A percentile compares a stretch with the other conserved stretches of the same genome.
Evolutionary conservation across 164 flowering plant genomes (phyloP).

Genomic region (Vitis vinifera): DNA sequence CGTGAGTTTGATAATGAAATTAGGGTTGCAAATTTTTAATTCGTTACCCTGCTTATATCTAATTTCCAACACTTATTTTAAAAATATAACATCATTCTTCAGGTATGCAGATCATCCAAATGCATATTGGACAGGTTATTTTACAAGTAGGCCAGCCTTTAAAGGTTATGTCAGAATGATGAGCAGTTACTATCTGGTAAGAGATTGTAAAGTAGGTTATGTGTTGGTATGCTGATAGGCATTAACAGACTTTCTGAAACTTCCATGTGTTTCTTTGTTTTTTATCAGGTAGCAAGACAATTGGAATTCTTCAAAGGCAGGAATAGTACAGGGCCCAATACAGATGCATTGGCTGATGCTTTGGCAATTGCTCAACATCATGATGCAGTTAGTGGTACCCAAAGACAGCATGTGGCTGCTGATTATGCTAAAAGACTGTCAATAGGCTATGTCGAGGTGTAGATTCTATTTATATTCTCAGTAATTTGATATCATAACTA

Average conservation of each 20-base stretch:
- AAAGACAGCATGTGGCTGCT: constrained; percentile 88
- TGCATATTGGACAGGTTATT: constrained; percentile 97
- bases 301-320: constrained; percentile 77
- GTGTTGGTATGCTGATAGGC: neutral
- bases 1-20: constrained; percentile 50
- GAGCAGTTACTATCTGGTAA: constrained; percentile 89
- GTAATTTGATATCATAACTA: neutral
- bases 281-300: constrained; percentile 81
- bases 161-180: constrained; percentile 78
- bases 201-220: neutral
- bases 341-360: constrained; percentile 81
- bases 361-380: constrained; percentile 95
- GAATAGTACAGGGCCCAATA: constrained; percentile 49
- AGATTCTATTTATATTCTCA: neutral
- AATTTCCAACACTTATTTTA: neutral
- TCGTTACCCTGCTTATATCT: neutral
- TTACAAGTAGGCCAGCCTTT: constrained; percentile 82
- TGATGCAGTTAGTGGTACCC: constrained; percentile 94
- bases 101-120: constrained; percentile 89
- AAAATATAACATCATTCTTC: constrained; percentile 11
- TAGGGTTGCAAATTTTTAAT: neutral
- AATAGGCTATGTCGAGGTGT: constrained; percentile 80
- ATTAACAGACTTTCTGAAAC: neutral
- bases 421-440: constrained; percentile 83
- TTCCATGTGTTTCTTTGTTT: constrained; percentile 4